A percentile compares a stretch with the other conserved stretches of the same genome.
These are phyloP conservation scores for Eutrema heterophyllum DNA, from an alignment of 345 rosid species.

Conservation along the genomic window DNA sequence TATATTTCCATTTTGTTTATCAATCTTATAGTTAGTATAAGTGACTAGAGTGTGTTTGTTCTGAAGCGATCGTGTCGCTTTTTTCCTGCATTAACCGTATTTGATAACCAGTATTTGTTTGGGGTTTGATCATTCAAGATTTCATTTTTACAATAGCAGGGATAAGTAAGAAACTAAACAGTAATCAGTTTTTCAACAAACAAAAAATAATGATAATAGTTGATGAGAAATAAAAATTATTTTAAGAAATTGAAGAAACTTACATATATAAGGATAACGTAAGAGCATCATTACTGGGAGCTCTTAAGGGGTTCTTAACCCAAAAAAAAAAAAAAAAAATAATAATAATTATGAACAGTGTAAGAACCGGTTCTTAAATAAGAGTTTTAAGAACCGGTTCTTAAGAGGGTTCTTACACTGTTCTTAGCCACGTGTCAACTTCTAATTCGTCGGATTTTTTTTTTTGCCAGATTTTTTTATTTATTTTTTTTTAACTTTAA, in stretches of 20 bases:
- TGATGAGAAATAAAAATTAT: not conserved
- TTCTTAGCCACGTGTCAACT: too few species aligned
- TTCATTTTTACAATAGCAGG: not conserved
- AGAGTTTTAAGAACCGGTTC: too few species aligned
- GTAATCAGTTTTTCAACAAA: not conserved
- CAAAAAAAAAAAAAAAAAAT: too few species aligned
- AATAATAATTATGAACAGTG: too few species aligned
- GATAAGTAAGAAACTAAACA: not conserved
- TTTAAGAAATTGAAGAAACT: not conserved
- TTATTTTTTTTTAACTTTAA: too few species aligned
- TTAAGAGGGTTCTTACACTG: too few species aligned
- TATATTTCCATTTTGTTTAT: not conserved
- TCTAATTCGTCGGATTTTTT: too few species aligned
- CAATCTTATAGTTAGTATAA: not conserved
- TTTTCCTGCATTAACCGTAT: not conserved
- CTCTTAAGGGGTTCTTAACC: too few species aligned
- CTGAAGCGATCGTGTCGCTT: not conserved
- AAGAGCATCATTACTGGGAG: too few species aligned
- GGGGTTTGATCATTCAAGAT: not conserved
- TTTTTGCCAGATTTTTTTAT: too few species aligned
- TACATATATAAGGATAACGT: not conserved
- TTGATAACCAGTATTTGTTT: too few species aligned
- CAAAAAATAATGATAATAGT: not conserved
- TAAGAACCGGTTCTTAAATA: too few species aligned
- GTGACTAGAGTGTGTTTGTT: not conserved